phyloP scores from a whole-genome alignment of 257 asterid species.

The Ocimum tenuiflorum region DNA sequence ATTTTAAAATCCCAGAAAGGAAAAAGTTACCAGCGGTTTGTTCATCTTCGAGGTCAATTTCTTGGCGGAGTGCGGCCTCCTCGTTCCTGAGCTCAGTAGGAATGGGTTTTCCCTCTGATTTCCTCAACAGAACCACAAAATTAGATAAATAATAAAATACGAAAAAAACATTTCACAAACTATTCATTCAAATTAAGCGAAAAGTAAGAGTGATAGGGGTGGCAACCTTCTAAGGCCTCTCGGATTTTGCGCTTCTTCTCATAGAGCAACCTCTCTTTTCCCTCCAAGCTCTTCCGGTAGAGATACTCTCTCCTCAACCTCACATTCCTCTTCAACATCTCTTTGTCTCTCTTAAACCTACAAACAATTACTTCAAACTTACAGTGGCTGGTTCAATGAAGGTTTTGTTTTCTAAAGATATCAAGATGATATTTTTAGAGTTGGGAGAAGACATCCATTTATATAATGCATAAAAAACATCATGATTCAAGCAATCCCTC shows the following conservation, averaged over 20 bases:
- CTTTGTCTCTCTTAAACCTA: background rate
- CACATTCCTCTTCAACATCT: constrained; percentile 73
- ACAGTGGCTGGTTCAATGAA: no score
- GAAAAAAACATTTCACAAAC: no score
- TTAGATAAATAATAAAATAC: no score
- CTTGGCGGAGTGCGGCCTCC: constrained; percentile 83
- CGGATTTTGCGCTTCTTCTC: constrained; percentile 86
- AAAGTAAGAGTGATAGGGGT: background rate
- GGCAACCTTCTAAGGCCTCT: constrained; percentile 68
- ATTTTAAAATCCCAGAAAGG: background rate
- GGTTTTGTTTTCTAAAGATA: no score
- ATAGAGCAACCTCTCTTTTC: constrained; percentile 69
- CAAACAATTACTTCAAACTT: background rate
- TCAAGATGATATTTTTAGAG: no score
- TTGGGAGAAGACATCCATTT: no score
- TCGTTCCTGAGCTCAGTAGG: constrained; percentile 96
- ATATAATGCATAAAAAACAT: no score
- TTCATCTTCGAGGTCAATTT: constrained; percentile 92
- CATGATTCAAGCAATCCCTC: no score
- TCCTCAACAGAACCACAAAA: background rate
- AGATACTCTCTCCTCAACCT: constrained; percentile 78
- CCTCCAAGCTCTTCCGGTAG: constrained; percentile 87
- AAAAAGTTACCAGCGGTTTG: constrained; percentile 53
- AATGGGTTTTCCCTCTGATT: constrained; percentile 83
- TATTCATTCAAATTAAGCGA: background rate